phyloP scores from a whole-genome alignment of 2,329 filamentous ascomycete species.

The Beauveria sp. region DNA sequence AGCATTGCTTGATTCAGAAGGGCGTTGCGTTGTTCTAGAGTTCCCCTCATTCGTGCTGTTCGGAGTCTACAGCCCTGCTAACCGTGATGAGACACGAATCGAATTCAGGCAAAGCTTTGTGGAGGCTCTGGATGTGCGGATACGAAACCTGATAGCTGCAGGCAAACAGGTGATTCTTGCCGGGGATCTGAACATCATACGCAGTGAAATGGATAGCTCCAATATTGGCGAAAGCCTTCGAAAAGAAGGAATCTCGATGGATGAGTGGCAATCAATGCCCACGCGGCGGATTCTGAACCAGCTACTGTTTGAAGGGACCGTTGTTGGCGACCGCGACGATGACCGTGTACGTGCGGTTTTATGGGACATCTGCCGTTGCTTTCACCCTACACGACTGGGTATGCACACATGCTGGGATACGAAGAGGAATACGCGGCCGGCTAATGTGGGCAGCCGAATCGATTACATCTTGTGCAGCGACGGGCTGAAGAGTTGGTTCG shows the following conservation, averaged over 20 bases:
- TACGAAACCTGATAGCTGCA: conserved; percentile 72
- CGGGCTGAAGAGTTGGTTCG: conserved; percentile 73
- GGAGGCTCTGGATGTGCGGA: conserved; percentile 68
- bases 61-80: conserved; percentile 87
- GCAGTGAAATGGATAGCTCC: conserved; percentile 66
- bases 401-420: conserved; percentile 99
- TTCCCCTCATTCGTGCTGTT: conserved; percentile 93
- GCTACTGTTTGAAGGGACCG: conserved; percentile 65
- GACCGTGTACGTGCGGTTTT: conserved; percentile 64
- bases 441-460: conserved; percentile 86
- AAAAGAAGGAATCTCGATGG: conserved; percentile 59
- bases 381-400: conserved; percentile 68
- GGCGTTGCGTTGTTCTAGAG: conserved; percentile 82
- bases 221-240: conserved; percentile 63
- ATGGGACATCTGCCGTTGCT: conserved; percentile 76
- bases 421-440: conserved; percentile 88
- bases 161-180: conserved; percentile 82
- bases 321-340: conserved; percentile 59
- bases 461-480: conserved; percentile 86
- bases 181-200: conserved; percentile 79
- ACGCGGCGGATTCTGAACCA: conserved; percentile 78
- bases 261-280: conserved; percentile 66
- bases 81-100: conserved; percentile 74
- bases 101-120: conserved; percentile 78
- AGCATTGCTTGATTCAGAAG: conserved; percentile 74